These are phyloP conservation scores for Nadsonia starkeyi-henricii DNA, from an alignment of 1,139 yeast genomes.

Conservation along the genomic window DNA sequence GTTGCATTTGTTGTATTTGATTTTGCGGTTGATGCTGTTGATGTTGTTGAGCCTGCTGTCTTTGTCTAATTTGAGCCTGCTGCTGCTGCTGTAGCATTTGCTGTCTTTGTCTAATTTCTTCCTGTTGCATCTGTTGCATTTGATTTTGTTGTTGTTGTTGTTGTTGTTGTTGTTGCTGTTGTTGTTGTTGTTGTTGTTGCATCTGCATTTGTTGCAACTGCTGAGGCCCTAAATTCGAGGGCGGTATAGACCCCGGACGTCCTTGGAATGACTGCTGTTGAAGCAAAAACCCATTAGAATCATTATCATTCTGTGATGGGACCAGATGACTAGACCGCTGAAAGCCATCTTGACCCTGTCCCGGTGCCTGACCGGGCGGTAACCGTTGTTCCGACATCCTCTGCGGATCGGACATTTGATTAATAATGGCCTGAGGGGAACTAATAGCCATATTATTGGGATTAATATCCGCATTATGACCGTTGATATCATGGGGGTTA, in stretches of 20 bases:
- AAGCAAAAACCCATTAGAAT: not conserved
- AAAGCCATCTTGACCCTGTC: not conserved
- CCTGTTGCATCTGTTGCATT: constrained; percentile 8
- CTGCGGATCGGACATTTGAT: not conserved
- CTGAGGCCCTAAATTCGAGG: constrained; percentile 1
- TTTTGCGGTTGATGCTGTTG: constrained; percentile 8
- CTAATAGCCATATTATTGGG: not conserved
- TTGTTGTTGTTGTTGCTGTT: constrained; percentile 3
- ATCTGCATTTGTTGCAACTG: constrained; percentile 6
- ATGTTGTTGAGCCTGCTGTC: not conserved
- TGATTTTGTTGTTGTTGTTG: constrained; percentile 8
- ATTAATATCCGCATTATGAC: not conserved
- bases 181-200: constrained; percentile 7
- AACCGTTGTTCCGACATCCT: constrained; percentile 1
- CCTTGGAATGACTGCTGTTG: not conserved
- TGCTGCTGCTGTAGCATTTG: not conserved
- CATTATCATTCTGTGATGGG: not conserved
- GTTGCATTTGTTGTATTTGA: constrained; percentile 7
- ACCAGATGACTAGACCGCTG: not conserved
- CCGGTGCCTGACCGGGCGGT: no score
- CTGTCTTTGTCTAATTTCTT: not conserved
- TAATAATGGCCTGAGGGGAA: not conserved
- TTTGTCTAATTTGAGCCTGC: constrained; percentile 4
- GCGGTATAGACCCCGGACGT: not conserved
- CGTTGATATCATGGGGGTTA: not conserved